These are phyloP conservation scores for Exophiala oligosperma DNA, from an alignment of 2,329 filamentous ascomycete species.

Conservation along the genomic window DNA sequence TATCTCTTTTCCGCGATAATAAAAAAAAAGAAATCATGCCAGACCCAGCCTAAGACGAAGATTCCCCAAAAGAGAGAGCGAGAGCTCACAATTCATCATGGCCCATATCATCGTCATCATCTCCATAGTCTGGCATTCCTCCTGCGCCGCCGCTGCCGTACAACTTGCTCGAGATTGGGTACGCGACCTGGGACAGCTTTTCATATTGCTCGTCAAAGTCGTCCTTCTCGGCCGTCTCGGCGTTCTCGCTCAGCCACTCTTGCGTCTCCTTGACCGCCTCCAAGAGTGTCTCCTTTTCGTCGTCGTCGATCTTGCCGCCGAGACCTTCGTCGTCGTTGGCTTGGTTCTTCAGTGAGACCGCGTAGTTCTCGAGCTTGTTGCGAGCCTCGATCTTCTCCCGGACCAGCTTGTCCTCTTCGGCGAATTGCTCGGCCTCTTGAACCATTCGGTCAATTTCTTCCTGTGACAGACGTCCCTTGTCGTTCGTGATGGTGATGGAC, in stretches of 20 bases:
- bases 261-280: constrained; percentile 96
- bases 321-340: constrained; percentile 95
- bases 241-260: constrained; percentile 97
- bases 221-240: constrained; percentile 77
- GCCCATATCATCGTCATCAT: constrained; percentile 60
- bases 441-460: constrained; percentile 99
- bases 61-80: not conserved
- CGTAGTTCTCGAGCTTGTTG: constrained; percentile 98
- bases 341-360: constrained; percentile 99
- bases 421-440: constrained; percentile 95
- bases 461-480: constrained; percentile 94
- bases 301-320: constrained; percentile 96
- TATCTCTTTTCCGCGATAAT: too few relatives aligned
- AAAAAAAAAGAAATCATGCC: constrained; percentile 9
- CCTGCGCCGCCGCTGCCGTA: constrained; percentile 71
- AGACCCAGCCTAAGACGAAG: constrained; percentile 2
- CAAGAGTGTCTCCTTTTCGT: constrained; percentile 95
- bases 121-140: constrained; percentile 58
- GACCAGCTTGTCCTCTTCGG: constrained; percentile 98
- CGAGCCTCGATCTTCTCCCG: constrained; percentile 95
- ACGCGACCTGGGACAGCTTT: constrained; percentile 94
- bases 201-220: constrained; percentile 99
- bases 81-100: constrained; percentile 71
- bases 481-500: constrained; percentile 98
- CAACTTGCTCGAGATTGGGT: constrained; percentile 98